phyloP scores from a whole-genome alignment of 495 filamentous ascomycete species.

The Cladorrhinum samala region DNA sequence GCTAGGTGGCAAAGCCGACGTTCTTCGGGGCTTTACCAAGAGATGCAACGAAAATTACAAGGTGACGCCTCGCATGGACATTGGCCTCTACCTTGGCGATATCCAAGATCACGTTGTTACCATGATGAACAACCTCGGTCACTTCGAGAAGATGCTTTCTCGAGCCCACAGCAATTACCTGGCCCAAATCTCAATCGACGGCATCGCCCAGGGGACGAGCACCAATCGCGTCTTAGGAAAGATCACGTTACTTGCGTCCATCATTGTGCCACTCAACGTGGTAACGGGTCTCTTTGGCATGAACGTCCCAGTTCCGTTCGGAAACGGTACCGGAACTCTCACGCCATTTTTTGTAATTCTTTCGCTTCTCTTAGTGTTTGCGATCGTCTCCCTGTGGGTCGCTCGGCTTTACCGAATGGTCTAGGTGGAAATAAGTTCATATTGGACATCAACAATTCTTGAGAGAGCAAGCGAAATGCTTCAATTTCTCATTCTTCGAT shows the following conservation, averaged over 20 bases:
- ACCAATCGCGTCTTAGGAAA: constrained; percentile 85
- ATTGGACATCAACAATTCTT: too few relatives aligned
- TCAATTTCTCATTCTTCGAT: too few relatives aligned
- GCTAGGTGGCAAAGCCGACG: constrained; percentile 92
- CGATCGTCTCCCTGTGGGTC: constrained; percentile 42
- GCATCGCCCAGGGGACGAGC: constrained; percentile 70
- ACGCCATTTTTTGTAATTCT: constrained; percentile 79
- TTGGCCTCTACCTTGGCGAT: constrained; percentile 91
- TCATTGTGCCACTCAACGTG: constrained; percentile 93
- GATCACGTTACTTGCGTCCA: constrained; percentile 90
- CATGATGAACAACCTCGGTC: constrained; percentile 92
- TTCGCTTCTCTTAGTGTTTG: constrained; percentile 56
- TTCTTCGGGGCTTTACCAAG: constrained; percentile 95
- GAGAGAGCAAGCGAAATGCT: too few relatives aligned
- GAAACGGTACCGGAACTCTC: constrained; percentile 41
- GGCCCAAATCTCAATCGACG: constrained; percentile 88
- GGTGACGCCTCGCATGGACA: constrained; percentile 89
- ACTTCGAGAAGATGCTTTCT: constrained; percentile 96
- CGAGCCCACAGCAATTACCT: constrained; percentile 95
- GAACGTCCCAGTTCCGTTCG: constrained; percentile 84
- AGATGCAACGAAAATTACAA: constrained; percentile 95
- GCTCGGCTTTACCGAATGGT: constrained; percentile 24
- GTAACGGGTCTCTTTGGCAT: constrained; percentile 95
- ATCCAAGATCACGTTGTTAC: constrained; percentile 99
- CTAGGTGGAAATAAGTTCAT: constrained; percentile 9